Conservation (phyloP, 1,139 yeast species). For the Protomyces inundatus region DNA sequence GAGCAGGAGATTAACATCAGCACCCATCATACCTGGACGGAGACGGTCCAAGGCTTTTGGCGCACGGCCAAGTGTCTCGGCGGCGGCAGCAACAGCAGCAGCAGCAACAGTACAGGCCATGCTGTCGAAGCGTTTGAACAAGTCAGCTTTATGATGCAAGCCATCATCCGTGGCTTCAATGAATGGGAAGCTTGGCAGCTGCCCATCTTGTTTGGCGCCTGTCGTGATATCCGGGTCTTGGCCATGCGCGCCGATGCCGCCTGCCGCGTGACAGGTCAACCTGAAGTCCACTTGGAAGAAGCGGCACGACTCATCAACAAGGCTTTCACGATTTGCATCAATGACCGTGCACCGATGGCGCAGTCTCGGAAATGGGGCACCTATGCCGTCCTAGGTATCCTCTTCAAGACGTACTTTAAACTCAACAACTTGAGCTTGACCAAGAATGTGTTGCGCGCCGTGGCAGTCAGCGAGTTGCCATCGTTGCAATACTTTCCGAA, state of each 20-base stretch:
- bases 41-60: conserved; percentile 23
- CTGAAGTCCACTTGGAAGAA: conserved; percentile 53
- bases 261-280: conserved; percentile 10
- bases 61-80: conserved; percentile 16
- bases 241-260: conserved; percentile 37
- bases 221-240: conserved; percentile 50
- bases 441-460: conserved; percentile 69
- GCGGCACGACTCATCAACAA: conserved; percentile 55
- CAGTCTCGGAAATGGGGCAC: conserved; percentile 60
- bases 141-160: conserved; percentile 5
- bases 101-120: background rate
- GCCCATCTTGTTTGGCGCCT: conserved; percentile 51
- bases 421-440: conserved; percentile 71
- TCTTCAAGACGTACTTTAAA: conserved; percentile 66
- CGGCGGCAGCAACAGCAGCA: background rate
- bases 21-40: conserved; percentile 4
- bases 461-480: conserved; percentile 58
- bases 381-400: conserved; percentile 65
- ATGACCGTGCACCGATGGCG: conserved; percentile 57
- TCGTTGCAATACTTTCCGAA: conserved; percentile 46
- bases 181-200: conserved; percentile 52
- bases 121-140: conserved; percentile 11
- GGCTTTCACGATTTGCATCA: conserved; percentile 70
- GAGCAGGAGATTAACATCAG: conserved; percentile 7
- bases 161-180: conserved; percentile 14